These are phyloP conservation scores for Phanerodontia chrysosporium DNA, from an alignment of 768 basidiomycete genomes.

Conservation along the genomic window DNA sequence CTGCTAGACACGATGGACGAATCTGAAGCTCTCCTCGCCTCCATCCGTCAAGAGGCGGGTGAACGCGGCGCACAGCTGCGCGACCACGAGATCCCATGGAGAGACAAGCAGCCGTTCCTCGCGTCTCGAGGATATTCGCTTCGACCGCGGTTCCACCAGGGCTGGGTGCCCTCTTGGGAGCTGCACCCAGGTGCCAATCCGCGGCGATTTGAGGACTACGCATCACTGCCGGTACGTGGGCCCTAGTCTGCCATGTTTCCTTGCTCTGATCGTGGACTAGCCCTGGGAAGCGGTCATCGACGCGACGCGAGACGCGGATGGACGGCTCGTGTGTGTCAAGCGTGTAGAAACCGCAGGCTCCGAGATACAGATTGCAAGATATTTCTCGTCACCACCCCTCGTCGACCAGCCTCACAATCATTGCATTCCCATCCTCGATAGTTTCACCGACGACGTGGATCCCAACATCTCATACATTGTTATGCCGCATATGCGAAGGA, in stretches of 20 bases:
- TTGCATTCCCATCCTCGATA: conserved; percentile 19
- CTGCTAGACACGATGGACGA: not conserved
- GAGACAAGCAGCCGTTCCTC: not conserved
- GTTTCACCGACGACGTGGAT: conserved; percentile 12
- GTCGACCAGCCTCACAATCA: conserved; percentile 18
- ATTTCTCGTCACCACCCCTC: conserved; percentile 9
- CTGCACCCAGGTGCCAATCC: not conserved
- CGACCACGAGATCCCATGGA: not conserved
- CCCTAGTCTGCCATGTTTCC: no score
- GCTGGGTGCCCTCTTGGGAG: conserved; percentile 29
- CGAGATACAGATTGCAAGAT: conserved; percentile 8
- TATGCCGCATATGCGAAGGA: conserved; percentile 15
- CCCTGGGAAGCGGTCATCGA: conserved; percentile 10
- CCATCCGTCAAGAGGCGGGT: no score
- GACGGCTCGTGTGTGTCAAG: conserved; percentile 18
- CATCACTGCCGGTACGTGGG: not conserved
- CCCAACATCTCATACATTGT: conserved; percentile 2
- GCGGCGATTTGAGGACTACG: conserved; percentile 9
- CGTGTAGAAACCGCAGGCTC: not conserved
- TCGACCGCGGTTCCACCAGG: conserved; percentile 22
- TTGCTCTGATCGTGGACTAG: not conserved
- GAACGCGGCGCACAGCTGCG: not conserved
- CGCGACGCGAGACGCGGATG: conserved; percentile 16
- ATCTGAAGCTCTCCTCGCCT: not conserved
- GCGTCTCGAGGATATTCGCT: conserved; percentile 18